Percentiles rank a stretch among this genome's conserved stretches.
These are phyloP conservation scores for Diaporthe nobilis DNA, from an alignment of 2,329 filamentous ascomycete genomes.

Conservation along the genomic window DNA sequence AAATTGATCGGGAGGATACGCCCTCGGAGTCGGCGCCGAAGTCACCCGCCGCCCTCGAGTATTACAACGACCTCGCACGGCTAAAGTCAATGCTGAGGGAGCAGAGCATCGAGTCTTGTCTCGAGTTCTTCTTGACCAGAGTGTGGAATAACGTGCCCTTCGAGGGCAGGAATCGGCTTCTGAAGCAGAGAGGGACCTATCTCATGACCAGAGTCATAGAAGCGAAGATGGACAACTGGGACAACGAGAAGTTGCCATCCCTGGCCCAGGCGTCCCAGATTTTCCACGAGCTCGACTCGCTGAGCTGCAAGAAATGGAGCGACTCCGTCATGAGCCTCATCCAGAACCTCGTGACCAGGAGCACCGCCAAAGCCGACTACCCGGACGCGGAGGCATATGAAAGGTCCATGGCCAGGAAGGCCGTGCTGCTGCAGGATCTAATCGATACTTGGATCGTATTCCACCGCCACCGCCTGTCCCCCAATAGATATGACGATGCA, in stretches of 20 bases:
- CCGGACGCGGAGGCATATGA: conserved; percentile 48
- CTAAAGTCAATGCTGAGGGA: conserved; percentile 48
- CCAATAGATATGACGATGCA: conserved; percentile 25
- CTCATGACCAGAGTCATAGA: conserved; percentile 50
- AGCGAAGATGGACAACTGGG: conserved; percentile 52
- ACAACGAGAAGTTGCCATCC: conserved; percentile 51
- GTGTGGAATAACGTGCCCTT: conserved; percentile 42
- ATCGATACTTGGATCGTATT: conserved; percentile 59
- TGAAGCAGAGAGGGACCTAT: conserved; percentile 44
- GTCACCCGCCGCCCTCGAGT: conserved; percentile 41
- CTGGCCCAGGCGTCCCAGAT: conserved; percentile 56
- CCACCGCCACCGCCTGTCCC: conserved; percentile 46
- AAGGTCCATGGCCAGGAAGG: conserved; percentile 48
- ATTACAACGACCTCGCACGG: conserved; percentile 48
- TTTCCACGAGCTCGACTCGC: conserved; percentile 52
- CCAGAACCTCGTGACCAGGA: conserved; percentile 49
- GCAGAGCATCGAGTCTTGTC: conserved; percentile 44
- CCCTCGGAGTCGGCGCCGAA: background rate
- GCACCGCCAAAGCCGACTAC: conserved; percentile 46
- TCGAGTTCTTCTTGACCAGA: conserved; percentile 52
- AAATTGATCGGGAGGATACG: conserved; percentile 3
- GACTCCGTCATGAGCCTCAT: conserved; percentile 52
- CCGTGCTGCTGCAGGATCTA: conserved; percentile 55
- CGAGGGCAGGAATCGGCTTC: conserved; percentile 45
- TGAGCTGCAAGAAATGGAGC: conserved; percentile 53